Evolutionary conservation across 306 rosid genomes (phyloP).

Genomic region (Prunus fruticosa): DNA sequence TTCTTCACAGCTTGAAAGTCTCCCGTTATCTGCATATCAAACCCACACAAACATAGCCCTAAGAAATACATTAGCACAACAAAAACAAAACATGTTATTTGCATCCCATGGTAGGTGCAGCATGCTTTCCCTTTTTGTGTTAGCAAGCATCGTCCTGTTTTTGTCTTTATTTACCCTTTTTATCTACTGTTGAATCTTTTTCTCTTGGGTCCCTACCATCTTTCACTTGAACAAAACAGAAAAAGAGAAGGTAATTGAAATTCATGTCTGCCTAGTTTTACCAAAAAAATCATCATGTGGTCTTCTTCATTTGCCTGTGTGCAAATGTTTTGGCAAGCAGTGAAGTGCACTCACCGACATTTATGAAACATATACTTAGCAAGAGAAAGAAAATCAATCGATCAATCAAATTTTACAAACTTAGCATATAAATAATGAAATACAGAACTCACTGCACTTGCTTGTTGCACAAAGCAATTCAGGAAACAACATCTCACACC

Average conservation of each 20-base stretch:
- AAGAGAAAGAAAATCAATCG: neutral
- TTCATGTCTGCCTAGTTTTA: neutral
- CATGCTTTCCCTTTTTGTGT: neutral
- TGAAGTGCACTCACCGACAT: neutral
- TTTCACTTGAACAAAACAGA: neutral
- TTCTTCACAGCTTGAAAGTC: slow-evolving; percentile 62
- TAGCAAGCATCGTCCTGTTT: neutral
- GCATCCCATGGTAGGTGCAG: neutral
- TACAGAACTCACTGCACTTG: neutral
- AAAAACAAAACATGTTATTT: neutral
- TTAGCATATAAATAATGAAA: neutral
- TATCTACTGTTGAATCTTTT: neutral
- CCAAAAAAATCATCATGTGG: too few species aligned
- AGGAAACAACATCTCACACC: neutral
- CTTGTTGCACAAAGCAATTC: neutral
- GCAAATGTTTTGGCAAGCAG: neutral
- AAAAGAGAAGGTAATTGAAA: neutral
- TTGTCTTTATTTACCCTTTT: neutral
- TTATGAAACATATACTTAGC: neutral
- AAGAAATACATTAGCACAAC: slow-evolving; percentile 2
- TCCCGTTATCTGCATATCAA: slow-evolving; percentile 62
- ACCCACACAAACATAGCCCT: slow-evolving; percentile 12
- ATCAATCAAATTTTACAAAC: neutral
- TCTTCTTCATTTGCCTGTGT: neutral
- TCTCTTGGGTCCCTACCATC: neutral